phyloP scores from a whole-genome alignment of 2,329 filamentous ascomycete genomes.

The Cadophora gregata region DNA sequence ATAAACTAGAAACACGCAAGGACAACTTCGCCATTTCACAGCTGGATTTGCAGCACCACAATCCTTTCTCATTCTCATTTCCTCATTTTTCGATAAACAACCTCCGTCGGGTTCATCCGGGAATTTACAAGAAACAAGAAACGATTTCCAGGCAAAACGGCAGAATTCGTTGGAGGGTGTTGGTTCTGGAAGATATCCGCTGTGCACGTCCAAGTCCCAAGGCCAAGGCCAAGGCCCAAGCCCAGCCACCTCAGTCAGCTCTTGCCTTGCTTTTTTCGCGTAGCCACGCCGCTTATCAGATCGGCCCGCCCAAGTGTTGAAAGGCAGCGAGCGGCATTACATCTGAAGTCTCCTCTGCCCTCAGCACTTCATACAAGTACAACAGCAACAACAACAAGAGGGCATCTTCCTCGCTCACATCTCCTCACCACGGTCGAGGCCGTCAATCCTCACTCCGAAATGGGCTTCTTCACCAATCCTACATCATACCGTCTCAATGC shows the following conservation, averaged over 20 bases:
- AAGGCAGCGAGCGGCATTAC: slow-evolving; percentile 8
- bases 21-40: neutral
- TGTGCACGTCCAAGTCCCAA: too few relatives aligned
- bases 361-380: neutral
- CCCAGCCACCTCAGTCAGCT: slow-evolving; percentile 8
- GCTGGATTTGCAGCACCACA: neutral
- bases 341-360: neutral
- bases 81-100: neutral
- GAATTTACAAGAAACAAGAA: neutral
- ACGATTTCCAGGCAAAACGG: neutral
- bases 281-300: slow-evolving; percentile 18
- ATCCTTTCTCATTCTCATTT: neutral
- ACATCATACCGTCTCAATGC: slow-evolving; percentile 53
- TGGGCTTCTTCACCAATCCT: slow-evolving; percentile 54
- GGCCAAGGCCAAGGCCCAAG: neutral
- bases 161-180: neutral
- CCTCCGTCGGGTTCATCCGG: neutral
- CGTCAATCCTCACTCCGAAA: slow-evolving; percentile 35
- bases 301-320: neutral
- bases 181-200: neutral
- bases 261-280: slow-evolving; percentile 21
- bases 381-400: neutral
- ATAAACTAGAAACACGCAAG: slow-evolving; percentile 17
- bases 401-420: neutral
- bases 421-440: slow-evolving; percentile 32